Percentiles rank a stretch among this genome's conserved stretches.
phyloP scores from a whole-genome alignment of 805 yeast genomes.

The Brettanomyces nanus region DNA sequence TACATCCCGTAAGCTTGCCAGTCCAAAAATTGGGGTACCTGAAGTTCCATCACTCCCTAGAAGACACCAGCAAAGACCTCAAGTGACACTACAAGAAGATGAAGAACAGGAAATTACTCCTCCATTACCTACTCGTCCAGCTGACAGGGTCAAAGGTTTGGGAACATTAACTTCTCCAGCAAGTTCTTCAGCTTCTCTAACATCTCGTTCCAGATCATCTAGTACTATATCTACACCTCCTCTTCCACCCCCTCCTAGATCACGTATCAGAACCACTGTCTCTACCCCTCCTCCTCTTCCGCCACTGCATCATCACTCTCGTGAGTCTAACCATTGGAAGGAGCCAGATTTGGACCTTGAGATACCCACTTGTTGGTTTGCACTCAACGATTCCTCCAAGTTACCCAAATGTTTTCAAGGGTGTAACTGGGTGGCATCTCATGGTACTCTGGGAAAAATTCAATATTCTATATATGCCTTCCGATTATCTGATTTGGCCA shows the following conservation, averaged over 20 bases:
- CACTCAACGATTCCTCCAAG: conserved; percentile 17
- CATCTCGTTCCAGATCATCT: too few relatives aligned
- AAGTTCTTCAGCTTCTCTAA: too few relatives aligned
- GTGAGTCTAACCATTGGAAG: conserved; percentile 15
- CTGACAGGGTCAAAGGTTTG: too few relatives aligned
- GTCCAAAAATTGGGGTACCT: too few relatives aligned
- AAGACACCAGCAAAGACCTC: too few relatives aligned
- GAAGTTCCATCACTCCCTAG: too few relatives aligned
- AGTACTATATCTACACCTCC: conserved; percentile 3
- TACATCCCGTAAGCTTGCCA: too few relatives aligned
- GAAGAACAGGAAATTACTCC: too few relatives aligned
- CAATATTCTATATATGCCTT: conserved; percentile 28
- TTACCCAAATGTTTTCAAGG: conserved; percentile 34
- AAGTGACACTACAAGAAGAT: too few relatives aligned
- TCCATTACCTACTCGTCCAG: too few relatives aligned
- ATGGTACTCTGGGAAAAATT: conserved; percentile 21
- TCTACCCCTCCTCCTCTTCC: conserved; percentile 24
- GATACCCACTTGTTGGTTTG: conserved; percentile 39
- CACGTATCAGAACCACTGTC: conserved; percentile 6
- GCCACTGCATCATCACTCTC: conserved; percentile 24
- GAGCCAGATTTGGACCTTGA: conserved; percentile 35
- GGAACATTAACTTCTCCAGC: too few relatives aligned
- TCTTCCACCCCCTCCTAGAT: conserved; percentile 10
- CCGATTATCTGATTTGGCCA: conserved; percentile 36
- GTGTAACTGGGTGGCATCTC: conserved; percentile 26